Conservation (phyloP, 768 basidiomycete genomes). For the Suillus sp. region DNA sequence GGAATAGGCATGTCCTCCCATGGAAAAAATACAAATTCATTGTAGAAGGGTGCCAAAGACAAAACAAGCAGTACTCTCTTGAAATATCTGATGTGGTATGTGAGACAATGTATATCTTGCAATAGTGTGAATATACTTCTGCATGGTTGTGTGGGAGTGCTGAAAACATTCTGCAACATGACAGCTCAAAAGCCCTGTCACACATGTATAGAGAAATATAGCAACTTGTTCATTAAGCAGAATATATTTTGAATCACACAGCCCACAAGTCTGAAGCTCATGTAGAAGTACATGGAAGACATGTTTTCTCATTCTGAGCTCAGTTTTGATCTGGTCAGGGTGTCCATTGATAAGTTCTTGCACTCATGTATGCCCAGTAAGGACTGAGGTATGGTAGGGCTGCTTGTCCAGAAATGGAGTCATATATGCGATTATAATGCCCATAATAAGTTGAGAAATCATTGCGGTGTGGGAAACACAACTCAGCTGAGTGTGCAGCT, state of each 20-base stretch:
- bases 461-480: too few species aligned
- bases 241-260: constrained; percentile 21
- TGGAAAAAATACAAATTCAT: background rate
- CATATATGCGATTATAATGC: background rate
- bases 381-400: constrained; percentile 28
- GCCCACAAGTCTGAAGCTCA: constrained; percentile 19
- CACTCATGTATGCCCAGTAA: constrained; percentile 28
- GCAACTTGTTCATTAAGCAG: constrained; percentile 16
- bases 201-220: constrained; percentile 20
- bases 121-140: background rate
- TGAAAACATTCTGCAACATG: constrained; percentile 20
- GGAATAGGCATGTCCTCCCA: constrained; percentile 18
- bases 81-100: constrained; percentile 19
- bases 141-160: constrained; percentile 9
- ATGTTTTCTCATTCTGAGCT: constrained; percentile 26
- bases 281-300: constrained; percentile 24
- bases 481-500: too few species aligned
- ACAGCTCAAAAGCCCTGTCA: constrained; percentile 12
- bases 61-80: constrained; percentile 9
- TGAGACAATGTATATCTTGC: background rate
- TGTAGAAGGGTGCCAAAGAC: background rate
- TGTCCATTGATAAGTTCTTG: constrained; percentile 27
- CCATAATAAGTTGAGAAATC: background rate
- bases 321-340: constrained; percentile 20
- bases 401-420: background rate